phyloP scores from a whole-genome alignment of 1,139 yeast genomes.

The Suhomyces kunorum region DNA sequence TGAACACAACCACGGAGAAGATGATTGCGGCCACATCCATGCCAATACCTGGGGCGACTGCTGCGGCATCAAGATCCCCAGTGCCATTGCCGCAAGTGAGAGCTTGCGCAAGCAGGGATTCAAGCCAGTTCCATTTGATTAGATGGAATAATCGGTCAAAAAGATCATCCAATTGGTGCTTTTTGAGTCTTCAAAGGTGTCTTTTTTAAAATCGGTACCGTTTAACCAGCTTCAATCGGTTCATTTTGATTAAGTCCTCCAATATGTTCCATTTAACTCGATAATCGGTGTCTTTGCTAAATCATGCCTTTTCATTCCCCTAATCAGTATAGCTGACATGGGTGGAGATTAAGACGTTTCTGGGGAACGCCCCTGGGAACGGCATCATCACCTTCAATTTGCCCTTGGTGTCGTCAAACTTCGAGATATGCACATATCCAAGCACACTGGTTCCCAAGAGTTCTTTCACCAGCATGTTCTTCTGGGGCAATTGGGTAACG shows the following conservation, averaged over 20 bases:
- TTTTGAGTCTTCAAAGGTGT: too few species aligned
- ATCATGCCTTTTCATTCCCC: slow-evolving; percentile 2
- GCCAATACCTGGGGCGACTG: slow-evolving; percentile 92
- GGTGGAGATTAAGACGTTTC: slow-evolving; percentile 64
- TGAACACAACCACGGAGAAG: slow-evolving; percentile 27
- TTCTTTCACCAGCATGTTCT: slow-evolving; percentile 49
- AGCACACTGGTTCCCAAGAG: slow-evolving; percentile 61
- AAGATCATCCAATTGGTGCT: too few species aligned
- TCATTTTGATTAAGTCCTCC: too few species aligned
- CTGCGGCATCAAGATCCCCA: slow-evolving; percentile 95
- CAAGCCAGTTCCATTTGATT: slow-evolving; percentile 76
- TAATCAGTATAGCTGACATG: slow-evolving; percentile 70
- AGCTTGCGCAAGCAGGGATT: slow-evolving; percentile 28
- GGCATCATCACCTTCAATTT: slow-evolving; percentile 78
- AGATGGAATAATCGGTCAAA: slow-evolving; percentile 9
- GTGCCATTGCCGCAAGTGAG: slow-evolving; percentile 88
- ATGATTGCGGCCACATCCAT: slow-evolving; percentile 40
- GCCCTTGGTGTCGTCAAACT: slow-evolving; percentile 65
- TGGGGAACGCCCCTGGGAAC: slow-evolving; percentile 82
- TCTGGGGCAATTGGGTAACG: slow-evolving; percentile 61
- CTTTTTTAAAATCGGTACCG: too few species aligned
- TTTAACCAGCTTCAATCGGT: too few species aligned
- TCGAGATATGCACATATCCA: slow-evolving; percentile 59
- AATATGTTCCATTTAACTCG: too few species aligned
- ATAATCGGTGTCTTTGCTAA: too few species aligned